Conservation (phyloP, 805 yeast species). For the Cyberlindnera mycetangii region DNA sequence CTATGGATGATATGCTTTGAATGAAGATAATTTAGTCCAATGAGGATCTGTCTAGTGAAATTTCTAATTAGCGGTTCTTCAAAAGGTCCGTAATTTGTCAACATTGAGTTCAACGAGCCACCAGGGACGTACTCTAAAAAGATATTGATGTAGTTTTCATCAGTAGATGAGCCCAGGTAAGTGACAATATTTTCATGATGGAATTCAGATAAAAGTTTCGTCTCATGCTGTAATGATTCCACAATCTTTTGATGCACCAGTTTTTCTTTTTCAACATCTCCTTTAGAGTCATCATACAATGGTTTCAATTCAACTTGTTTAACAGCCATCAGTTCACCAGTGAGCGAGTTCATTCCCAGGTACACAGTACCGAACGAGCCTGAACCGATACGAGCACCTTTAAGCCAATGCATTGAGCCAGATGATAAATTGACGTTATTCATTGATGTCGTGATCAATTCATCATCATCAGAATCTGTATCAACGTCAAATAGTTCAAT, state of each 20-base stretch:
- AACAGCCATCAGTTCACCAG: constrained; percentile 97
- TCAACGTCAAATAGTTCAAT: constrained; percentile 27
- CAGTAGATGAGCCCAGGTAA: constrained; percentile 84
- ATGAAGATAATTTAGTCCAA: constrained; percentile 74
- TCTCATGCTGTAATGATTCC: constrained; percentile 80
- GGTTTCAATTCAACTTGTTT: constrained; percentile 81
- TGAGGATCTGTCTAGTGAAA: constrained; percentile 71
- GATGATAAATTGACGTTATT: constrained; percentile 25
- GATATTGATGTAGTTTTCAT: constrained; percentile 68
- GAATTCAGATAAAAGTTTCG: constrained; percentile 68
- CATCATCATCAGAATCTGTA: constrained; percentile 22
- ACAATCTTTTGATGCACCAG: constrained; percentile 53
- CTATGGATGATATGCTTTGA: constrained; percentile 76
- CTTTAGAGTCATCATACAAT: constrained; percentile 30
- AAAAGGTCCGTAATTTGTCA: constrained; percentile 72
- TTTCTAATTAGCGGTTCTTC: constrained; percentile 73
- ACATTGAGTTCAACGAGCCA: constrained; percentile 68
- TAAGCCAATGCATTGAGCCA: constrained; percentile 83
- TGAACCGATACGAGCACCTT: constrained; percentile 90
- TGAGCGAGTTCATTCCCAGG: constrained; percentile 84
- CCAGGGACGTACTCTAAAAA: constrained; percentile 76
- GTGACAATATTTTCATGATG: constrained; percentile 92
- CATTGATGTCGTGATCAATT: not conserved
- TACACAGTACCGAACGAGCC: constrained; percentile 95
- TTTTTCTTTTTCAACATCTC: constrained; percentile 23